A percentile compares a stretch with the other conserved stretches of the same genome.
phyloP scores from a whole-genome alignment of 768 basidiomycete species.

The Myochromella boudieri region DNA sequence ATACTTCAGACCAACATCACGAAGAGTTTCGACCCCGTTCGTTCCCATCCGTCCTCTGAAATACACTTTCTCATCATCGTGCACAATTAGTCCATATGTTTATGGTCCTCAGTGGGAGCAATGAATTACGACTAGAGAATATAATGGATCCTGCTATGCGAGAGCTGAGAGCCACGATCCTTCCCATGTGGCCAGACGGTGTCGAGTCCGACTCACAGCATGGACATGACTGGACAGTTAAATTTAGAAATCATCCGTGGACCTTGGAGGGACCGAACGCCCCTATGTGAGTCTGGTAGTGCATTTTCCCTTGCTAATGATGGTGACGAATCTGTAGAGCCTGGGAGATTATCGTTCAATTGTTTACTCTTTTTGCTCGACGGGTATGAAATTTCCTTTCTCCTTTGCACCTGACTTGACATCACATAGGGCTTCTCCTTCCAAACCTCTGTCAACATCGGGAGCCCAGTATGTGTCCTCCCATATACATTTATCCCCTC shows the following conservation, averaged over 20 bases:
- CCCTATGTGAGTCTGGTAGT: constrained; percentile 43
- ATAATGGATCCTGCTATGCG: constrained; percentile 49
- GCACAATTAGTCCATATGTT: constrained; percentile 81
- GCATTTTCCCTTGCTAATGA: background rate
- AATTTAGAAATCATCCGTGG: constrained; percentile 71
- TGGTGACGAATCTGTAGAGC: constrained; percentile 37
- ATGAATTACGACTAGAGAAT: constrained; percentile 61
- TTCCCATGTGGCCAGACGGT: constrained; percentile 71
- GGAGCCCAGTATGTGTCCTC: constrained; percentile 44
- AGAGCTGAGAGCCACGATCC: constrained; percentile 55
- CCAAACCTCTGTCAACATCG: constrained; percentile 58
- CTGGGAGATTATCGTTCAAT: constrained; percentile 55
- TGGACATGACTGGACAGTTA: constrained; percentile 56
- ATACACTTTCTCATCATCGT: constrained; percentile 10
- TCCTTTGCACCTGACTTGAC: constrained; percentile 6
- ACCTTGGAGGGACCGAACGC: constrained; percentile 53
- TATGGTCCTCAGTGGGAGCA: constrained; percentile 63
- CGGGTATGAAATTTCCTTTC: constrained; percentile 40
- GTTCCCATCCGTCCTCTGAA: constrained; percentile 24
- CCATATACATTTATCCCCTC: constrained; percentile 2
- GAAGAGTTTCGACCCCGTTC: constrained; percentile 29
- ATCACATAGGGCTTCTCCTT: constrained; percentile 65
- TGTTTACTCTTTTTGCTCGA: constrained; percentile 61
- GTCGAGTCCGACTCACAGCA: constrained; percentile 44
- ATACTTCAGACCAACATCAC: constrained; percentile 13